Base-by-base conservation (phyloP, 1,284 basidiomycete species). In the Lentinula novae-zelandiae region DNA sequence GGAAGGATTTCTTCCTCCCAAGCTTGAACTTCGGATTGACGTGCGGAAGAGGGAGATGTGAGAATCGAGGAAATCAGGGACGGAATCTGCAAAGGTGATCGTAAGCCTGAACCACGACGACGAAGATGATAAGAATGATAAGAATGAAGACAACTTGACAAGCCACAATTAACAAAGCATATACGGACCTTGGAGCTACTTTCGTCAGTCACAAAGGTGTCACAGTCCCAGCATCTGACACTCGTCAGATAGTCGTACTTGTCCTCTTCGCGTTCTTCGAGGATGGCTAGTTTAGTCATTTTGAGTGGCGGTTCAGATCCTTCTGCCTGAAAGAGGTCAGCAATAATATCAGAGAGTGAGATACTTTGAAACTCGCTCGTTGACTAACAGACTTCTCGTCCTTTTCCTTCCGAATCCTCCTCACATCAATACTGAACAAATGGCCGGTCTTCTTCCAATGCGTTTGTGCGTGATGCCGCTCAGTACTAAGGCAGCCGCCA, bases 1-100 rank as follows among this genome's bases (percentile, higher is more conserved):
- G 92, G 75, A 0, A 81, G 70, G 36, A 98, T 90, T 70, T 98
- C 96, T 73, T 98, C 95, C 70, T 97, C 94, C 96, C 97, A 99
- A 1, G 96, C 93, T 74, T 98, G 92, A 61, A 99, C 93, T 70
- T 98, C 95, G 0, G 89, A 93, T 70, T 95, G 91, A 58, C 95
- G 91, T 0, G 93, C 90, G 0, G 95, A 96, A 0, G 94, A 94
- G 67, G 95, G 79, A 0, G 94, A 88, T 1, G 81, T 79, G 85
- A 97, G 89, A 60, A 97, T 81, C 0, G 84, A 87, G n/a, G 86
- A 78, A 3, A 87, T 78, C 9, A 95, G 77, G 0, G 77, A 70
- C 60, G 83, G 78, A 55, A 86, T 76, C 83, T 88, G 64, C 1
- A 5, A 22, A 20, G 13, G 20, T 3, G 12, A 20, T 46, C 7